Base-by-base conservation (phyloP, 352 stramenopile genomes). In the Globisporangium okanoganense region DNA sequence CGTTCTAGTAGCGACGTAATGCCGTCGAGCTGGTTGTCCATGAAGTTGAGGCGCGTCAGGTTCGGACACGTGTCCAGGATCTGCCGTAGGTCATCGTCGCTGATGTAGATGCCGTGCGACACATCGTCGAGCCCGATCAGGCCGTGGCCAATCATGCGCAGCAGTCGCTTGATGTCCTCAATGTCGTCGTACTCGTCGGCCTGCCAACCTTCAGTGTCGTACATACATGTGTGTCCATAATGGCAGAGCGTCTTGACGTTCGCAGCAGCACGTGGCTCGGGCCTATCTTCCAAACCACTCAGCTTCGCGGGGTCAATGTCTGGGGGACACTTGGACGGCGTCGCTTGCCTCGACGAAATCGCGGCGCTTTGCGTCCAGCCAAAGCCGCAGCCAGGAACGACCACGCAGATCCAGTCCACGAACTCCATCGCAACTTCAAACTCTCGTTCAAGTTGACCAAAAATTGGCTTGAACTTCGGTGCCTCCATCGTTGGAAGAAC, bases 11-110 rank as follows among this genome's bases (percentile, higher is more conserved):
- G 43, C 20, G 43, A 49, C 20, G 20, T 49, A 7, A 49, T 8
- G 9, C 43, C 43, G n/a, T 49, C n/a, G 3, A 47, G 43, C 12
- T 29, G 20, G 43, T 49, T 49, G 43, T 6, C 20, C 43, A 27
- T 29, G n/a, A 49, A n/a, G n/a, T 49, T 49, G n/a, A 49, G 43
- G 7, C n/a, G 22, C 43, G 43, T 49, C 2, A 49, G n/a, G n/a
- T 49, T 49, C 20, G 43, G 43, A 14, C 43, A 49, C 7, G 43
- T n/a, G n/a, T 49, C 43, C n/a, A 49, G 43, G n/a, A 49, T 49
- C 20, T 49, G 43, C 18, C 43, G 43, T 0, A 29, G 43, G 20
- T 49, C 43, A 10, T 49, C n/a, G 43, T 29, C 43, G 20, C n/a
- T 10, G 43, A 49, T 49, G 43, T 49, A 7, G 8, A 49, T 49